Base-by-base conservation (phyloP, 495 filamentous ascomycete genomes). In the Penicillium cosmopolitanum region DNA sequence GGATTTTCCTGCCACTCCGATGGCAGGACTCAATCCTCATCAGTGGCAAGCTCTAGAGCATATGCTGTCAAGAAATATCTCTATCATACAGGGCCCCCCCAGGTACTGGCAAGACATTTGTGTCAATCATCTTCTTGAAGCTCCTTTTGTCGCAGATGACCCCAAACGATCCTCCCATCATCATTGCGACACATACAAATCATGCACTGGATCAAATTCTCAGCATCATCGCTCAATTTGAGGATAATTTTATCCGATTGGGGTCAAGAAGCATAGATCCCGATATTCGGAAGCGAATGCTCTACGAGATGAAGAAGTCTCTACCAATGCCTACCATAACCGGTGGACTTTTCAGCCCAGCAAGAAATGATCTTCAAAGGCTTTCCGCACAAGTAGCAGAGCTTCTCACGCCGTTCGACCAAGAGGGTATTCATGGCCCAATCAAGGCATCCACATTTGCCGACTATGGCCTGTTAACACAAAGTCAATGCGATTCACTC, bases 31-130 rank as follows among this genome's bases (percentile, higher is more conserved):
- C 13, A 92, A 96, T 66, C 65, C 73, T 3, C 89, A 88, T 0
- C 93, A 97, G 68, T 79, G 86, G 47, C 66, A 69, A 5, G 92
- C 89, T 11, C 75, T 96, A 0, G 78, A 82, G 25, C 77, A 85
- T 0, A 92, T 96, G 8, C 67, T 96, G 8, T 88, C 88, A 0
- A 90, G 87, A 51, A 79, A 82, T 38, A 63, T 98, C 1, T 83
- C 91, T 3, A 88, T 98, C 38, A 75, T 96, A 0, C 94, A 97
- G 74, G 94, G 94, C 0, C 94, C 94, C 94, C 8, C 94, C 94
- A 4, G 94, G 94, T 1, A 96, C 93, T 2, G 94, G 94, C 12
- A 96, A 96, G 65, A 96, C 93, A 0, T 86, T 86, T 61, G 85
- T 91, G 0, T 93, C 91, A 0, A 82, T 93, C 1, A 69, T 85